Evolutionary conservation across 2,329 filamentous ascomycete genomes (phyloP), one percentile per base, ranked within the genome.

Genomic region (Pyrenophora seminiperda): DNA sequence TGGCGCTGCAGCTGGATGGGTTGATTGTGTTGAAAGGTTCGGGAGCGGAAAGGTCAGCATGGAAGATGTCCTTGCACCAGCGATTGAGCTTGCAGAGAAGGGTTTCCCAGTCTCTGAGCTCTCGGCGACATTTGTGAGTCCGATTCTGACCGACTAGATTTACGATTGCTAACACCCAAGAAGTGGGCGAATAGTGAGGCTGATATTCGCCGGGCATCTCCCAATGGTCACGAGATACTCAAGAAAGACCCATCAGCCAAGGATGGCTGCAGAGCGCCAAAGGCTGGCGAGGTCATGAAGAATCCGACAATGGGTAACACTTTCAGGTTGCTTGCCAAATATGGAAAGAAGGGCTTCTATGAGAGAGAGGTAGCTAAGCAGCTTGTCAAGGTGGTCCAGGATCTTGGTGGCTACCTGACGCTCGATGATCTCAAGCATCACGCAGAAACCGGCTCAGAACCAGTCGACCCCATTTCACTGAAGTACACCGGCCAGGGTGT

Each of bases 321-420:
- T 0, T 97, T 96, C 75, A 83, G 88, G 47, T 76, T 87, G 0
- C 79, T 99, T 4, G 93, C 86, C 0, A 80, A 84, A 24, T 81
- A 96, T 50, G 91, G 92, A 15, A 97, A 95, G 74, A 84, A 85
- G 61, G 94, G 93, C 0, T 99, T 97, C 77, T 99, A 99, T 72
- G 82, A 85, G 18, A 94, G 94, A 1, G 81, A 86, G 30, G 85
- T 97, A 42, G 94, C 90, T 3, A 83, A 94, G 66, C 87, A 87
- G 57, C 79, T 97, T 13, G 82, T 96, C 42, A 87, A 89, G 64
- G 91, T 91, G 0, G 84, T 93, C 0, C 80, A 83, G 55, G 84
- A 88, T 48, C 82, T 87, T 0, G 93, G 93, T 18, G 91, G 92
- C 0, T 84, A 86, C 59, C 77, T 97, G 27, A 86, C 87, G 9